Evolutionary conservation across 73 alveolate species (phyloP), one percentile per base, ranked within the genome.

Genomic region (Uronychia setigera): DNA sequence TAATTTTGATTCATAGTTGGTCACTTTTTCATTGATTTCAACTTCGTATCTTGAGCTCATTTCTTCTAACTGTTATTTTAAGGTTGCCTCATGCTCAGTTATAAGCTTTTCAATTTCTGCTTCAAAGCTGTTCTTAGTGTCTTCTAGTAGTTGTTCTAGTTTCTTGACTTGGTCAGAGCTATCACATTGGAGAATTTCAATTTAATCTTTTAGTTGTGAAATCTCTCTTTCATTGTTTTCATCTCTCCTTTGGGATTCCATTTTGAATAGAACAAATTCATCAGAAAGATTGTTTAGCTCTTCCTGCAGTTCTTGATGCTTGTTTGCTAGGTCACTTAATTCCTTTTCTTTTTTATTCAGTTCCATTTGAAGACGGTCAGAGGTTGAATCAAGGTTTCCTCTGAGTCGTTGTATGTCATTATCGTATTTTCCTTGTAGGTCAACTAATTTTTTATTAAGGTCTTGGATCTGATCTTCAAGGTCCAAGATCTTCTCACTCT

Each of bases 101-200:
- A 59, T 91, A 19, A 87, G 79, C 79, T 81, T 26, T 5, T 30
- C 87, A 35, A 57, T 83, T 31, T 83, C 85, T 28, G 78, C 32
- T 46, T 85, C 91, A 79, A 77, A 78, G 32, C 59, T 27, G 0
- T 77, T 85, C 14, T 74, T 35, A 89, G 81, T 74, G 28, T 34
- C 46, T 31, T 78, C 74, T 59, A 92, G 67, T 74, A 81, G 79
- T 67, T 80, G 80, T 76, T 88, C 87, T 11, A 88, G 85, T 31
- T 88, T 29, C 79, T 78, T 34, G 60, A 88, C 84, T 26, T 74
- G 60, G 33, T 81, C 94, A 13, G 91, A 77, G 26, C 84, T 67
- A 32, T 88, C 91, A 19, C 60, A 34, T 35, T 33, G 35, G 1
- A 88, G 88, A 79, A 88, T 81, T 34, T 77, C 31, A 14, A 88